Conservation (phyloP, 2,329 filamentous ascomycete species). For the Chalaropsis ovoidea region DNA sequence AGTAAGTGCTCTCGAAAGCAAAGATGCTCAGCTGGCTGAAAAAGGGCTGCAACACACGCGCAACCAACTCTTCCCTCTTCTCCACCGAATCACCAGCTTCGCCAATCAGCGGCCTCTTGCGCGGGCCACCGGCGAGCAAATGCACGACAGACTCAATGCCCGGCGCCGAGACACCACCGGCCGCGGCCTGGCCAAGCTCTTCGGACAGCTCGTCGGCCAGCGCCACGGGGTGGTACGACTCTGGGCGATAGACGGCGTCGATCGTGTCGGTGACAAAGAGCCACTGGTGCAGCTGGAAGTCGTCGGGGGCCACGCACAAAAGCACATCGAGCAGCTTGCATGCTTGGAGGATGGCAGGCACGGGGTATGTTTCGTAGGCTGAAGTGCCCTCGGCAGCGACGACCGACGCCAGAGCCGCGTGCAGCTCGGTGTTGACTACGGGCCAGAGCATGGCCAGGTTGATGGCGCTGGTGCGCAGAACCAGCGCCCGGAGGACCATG, state of each 20-base stretch:
- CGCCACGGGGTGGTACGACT: conserved; percentile 57
- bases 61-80: conserved; percentile 57
- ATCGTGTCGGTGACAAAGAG: conserved; percentile 95
- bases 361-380: conserved; percentile 62
- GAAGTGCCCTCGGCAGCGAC: conserved; percentile 54
- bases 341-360: conserved; percentile 70
- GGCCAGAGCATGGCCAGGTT: conserved; percentile 85
- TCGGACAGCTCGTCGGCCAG: conserved; percentile 79
- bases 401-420: conserved; percentile 66
- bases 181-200: conserved; percentile 46
- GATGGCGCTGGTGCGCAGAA: conserved; percentile 66
- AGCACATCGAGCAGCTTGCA: conserved; percentile 88
- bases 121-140: conserved; percentile 32
- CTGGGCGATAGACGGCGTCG: conserved; percentile 79
- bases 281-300: conserved; percentile 98
- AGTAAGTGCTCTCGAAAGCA: conserved; percentile 86
- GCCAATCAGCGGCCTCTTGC: conserved; percentile 43
- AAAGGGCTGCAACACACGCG: conserved; percentile 73
- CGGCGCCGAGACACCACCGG: conserved; percentile 27
- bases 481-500: conserved; percentile 72
- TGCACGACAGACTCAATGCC: conserved; percentile 33
- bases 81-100: conserved; percentile 46
- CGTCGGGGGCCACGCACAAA: conserved; percentile 78
- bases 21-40: conserved; percentile 86
- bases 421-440: conserved; percentile 74